Evolutionary conservation across 1,284 basidiomycete genomes (phyloP).

Genomic region (Marasmius fiardii): DNA sequence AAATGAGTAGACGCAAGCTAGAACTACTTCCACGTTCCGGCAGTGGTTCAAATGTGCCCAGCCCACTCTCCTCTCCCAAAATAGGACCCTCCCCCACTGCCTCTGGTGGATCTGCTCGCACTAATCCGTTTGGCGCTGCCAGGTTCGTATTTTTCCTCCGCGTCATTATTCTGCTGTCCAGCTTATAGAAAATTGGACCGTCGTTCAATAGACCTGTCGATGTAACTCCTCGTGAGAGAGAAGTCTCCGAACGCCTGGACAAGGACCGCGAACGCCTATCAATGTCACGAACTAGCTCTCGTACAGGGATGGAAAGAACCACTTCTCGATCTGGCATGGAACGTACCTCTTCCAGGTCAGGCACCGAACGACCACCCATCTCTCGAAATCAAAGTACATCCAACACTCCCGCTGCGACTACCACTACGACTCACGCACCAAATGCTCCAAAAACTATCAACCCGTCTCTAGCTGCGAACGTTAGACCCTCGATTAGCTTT

Average conservation of each 20-base stretch:
- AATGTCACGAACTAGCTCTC: constrained; percentile 73
- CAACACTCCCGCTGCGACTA: constrained; percentile 33
- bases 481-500: constrained; percentile 69
- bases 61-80: constrained; percentile 75
- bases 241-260: constrained; percentile 67
- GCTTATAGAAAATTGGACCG: no score
- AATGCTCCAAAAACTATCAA: constrained; percentile 28
- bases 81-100: constrained; percentile 48
- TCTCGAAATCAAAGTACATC: constrained; percentile 22
- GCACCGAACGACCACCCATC: constrained; percentile 45
- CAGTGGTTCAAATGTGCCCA: constrained; percentile 56
- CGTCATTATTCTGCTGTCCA: constrained; percentile 1
- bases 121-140: constrained; percentile 88
- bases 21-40: constrained; percentile 79
- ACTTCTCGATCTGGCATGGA: constrained; percentile 54
- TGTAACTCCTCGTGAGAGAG: constrained; percentile 72
- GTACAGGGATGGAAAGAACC: constrained; percentile 56
- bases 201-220: constrained; percentile 72
- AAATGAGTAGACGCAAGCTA: constrained; percentile 72
- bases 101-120: constrained; percentile 35
- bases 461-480: constrained; percentile 32
- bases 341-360: constrained; percentile 64
- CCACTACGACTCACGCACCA: constrained; percentile 24
- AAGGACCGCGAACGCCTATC: constrained; percentile 60
- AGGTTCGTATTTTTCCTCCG: constrained; percentile 42